Evolutionary conservation across 805 yeast genomes (phyloP), one percentile per base, ranked within the genome.

Genomic region (Sugiyamaella marilandica): DNA sequence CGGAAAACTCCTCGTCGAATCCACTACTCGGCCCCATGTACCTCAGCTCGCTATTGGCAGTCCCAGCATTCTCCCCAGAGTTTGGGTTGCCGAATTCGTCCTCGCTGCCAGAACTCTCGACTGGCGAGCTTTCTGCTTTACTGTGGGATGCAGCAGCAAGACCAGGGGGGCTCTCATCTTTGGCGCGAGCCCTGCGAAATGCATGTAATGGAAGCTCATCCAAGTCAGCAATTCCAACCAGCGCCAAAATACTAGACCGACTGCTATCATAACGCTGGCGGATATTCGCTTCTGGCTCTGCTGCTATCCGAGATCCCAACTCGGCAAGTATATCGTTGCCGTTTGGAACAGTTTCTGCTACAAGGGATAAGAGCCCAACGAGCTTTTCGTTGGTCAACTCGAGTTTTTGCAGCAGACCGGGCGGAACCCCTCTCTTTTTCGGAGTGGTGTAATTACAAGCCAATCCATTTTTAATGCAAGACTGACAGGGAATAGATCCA

Each of bases 321-420:
- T 16, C 21, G 3, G 14, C n/a, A n/a, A 49, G 31, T 7, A 31
- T 19, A 5, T 29, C 43, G 16, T 35, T 36, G n/a, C 49, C 53
- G 16, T 52, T 29, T n/a, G 53, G 55, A 13, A 47, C 11, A 10
- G 52, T 5, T 5, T 41, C 41, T 13, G 41, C 32, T 9, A 52
- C 11, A 29, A 52, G n/a, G 11, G 52, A 53, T 41, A 52, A 14
- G 10, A 52, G 24, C n/a, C 36, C n/a, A 44, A 52, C 33, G 14
- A 52, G 45, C 11, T 39, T 47, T 13, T 52, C 55, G 24, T 49
- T 49, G 13, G 52, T 48, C 18, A 26, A 18, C 18, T 52, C 54
- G n/a, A 52, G 49, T 33, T 52, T 52, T 44, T 52, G 55, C 14
- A 52, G 31, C 34, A 50, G 44, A n/a, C 55, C 55, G 5, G 55